Conservation (phyloP, 2,329 filamentous ascomycete genomes). For the Cladosporium sp. region DNA sequence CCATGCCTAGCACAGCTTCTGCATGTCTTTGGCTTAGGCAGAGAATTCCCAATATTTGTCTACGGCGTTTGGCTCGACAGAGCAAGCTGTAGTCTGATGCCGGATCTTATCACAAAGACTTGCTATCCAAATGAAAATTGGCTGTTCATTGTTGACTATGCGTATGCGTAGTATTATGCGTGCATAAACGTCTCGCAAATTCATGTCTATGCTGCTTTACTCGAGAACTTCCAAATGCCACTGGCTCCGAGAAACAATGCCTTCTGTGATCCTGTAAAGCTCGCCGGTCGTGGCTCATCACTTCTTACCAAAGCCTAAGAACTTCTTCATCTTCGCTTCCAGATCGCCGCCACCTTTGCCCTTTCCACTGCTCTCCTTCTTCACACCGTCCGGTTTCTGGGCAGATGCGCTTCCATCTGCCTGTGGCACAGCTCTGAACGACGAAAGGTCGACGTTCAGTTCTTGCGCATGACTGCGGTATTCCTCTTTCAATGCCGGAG, state of each 20-base stretch:
- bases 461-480: slow-evolving; percentile 59
- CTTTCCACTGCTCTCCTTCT: slow-evolving; percentile 26
- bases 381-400: slow-evolving; percentile 26
- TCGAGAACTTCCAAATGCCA: neutral
- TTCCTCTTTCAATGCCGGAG: slow-evolving; percentile 57
- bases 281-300: slow-evolving; percentile 28
- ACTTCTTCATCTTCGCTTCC: slow-evolving; percentile 59
- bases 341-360: slow-evolving; percentile 35
- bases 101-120: too few species aligned
- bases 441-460: slow-evolving; percentile 58
- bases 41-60: too few species aligned
- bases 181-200: neutral
- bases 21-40: too few species aligned
- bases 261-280: neutral
- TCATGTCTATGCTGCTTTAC: neutral
- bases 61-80: too few species aligned
- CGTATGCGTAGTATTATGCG: too few species aligned
- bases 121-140: too few species aligned
- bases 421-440: slow-evolving; percentile 17
- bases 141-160: too few species aligned
- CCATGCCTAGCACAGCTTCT: too few species aligned
- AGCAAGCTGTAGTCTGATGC: too few species aligned
- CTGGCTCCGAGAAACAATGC: neutral
- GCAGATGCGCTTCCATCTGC: slow-evolving; percentile 16
- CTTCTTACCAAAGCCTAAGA: slow-evolving; percentile 70